Base-by-base conservation (phyloP, 805 yeast species). In the Suhomyces kilbournensis region DNA sequence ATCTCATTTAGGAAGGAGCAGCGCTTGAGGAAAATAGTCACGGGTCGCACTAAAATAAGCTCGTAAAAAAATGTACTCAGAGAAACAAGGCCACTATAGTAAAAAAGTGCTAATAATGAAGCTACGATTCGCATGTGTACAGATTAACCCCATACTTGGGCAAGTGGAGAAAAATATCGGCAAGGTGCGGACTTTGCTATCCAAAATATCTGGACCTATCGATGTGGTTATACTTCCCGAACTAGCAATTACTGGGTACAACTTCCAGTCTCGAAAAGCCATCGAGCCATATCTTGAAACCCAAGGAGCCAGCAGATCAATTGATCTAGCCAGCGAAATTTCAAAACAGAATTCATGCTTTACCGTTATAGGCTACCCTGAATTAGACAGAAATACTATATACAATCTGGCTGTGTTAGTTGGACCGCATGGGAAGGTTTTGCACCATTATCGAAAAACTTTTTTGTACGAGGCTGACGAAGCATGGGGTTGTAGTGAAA, bases 301-400 rank as follows among this genome's bases (percentile, higher is more conserved):
- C 12, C n/a, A 72, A 0, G 60, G 66, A 1, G 38, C 42, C 0
- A 85, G 87, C 0, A 77, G 75, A 2, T 71, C 86, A 1, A 73
- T 78, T 20, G 65, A 71, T 8, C 79, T 90, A 70, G 97, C 91
- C 0, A 66, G 67, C 43, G 71, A 72, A 32, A 73, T 83, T 1
- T 82, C 92, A 2, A 56, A 61, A 46, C 67, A 62, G 44, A 79
- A 74, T 56, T 61, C 72, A 2, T 88, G 96, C 62, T 82, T 82
- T 60, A 86, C 94, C 0, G 74, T 91, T 4, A 71, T 90, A 8
- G 97, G 97, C 14, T 90, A 88, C 64, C 97, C 97, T 0, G 96
- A 92, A 58, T 62, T 68, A 47, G 38, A 40, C 45, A 48, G 50
- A 10, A 39, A 40, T 20, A 67, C 50, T 9, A 79, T 83, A 12